Evolutionary conservation across 2,329 filamentous ascomycete genomes (phyloP), one percentile per base, ranked within the genome.

Genomic region (Dryadomyces quercus-mongolicae): DNA sequence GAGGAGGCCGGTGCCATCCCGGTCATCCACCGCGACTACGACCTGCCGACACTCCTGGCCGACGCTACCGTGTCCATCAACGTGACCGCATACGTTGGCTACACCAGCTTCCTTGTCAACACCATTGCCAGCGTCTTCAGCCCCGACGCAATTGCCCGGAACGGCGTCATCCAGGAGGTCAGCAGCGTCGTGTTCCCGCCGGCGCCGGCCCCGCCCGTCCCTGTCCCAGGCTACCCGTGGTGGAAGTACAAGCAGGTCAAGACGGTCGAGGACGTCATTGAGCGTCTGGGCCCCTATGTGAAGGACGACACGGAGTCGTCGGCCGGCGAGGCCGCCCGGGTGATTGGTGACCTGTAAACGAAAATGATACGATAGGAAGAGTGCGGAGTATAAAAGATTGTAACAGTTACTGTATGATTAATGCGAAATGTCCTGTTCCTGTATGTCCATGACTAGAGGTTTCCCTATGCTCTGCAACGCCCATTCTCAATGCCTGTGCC

Each of bases 121-220:
- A 87, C 83, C 15, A 84, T 83, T 60, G 73, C 76, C 2, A 72
- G 72, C 7, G 85, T 94, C 1, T 72, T 73, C 0, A 71, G 88
- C 7, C 73, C 82, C 58, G 89, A 95, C 64, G 84, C 75, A 0
- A 67, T 93, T 54, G 86, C 84, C 0, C 79, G 76, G 63, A 87
- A 95, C 64, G 91, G 91, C 36, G 89, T 92, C 15, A 78, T 95
- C 42, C 91, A 95, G 55, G 82, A 92, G 16, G 74, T 93, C 0
- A 75, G 77, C 49, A 76, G 76, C 55, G 81, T 95, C 0, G 70
- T 94, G 55, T 81, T 96, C 59, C 91, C 91, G 45, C 88, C 89
- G 1, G 82, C 79, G 68, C 75, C 74, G 57, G 64, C 72, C 15
- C 46, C 69, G 60, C 68, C 68, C 57, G 64, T 51, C 36, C 50